A percentile compares a stretch with the other conserved stretches of the same genome.
Conservation (phyloP, 805 yeast species). For the Candida caryicola region DNA sequence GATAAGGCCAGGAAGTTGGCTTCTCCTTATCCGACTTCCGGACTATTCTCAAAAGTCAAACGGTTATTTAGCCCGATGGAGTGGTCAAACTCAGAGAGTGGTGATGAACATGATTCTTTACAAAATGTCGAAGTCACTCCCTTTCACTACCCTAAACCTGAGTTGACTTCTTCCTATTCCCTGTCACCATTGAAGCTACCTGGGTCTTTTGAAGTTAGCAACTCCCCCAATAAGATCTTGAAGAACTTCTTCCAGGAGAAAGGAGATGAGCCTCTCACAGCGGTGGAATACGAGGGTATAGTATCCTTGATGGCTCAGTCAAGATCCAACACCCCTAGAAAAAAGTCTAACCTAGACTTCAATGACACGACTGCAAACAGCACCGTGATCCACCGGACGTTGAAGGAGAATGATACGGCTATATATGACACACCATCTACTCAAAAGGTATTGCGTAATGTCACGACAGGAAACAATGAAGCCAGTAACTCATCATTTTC, state of each 20-base stretch:
- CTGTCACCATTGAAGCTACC: constrained; percentile 7
- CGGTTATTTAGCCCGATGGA: constrained; percentile 18
- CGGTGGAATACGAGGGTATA: constrained; percentile 81
- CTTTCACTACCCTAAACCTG: constrained; percentile 3
- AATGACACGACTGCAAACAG: not conserved
- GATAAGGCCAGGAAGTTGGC: constrained; percentile 20
- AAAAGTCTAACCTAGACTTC: not conserved
- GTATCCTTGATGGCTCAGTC: constrained; percentile 45
- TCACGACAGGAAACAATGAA: constrained; percentile 19
- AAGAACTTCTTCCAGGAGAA: constrained; percentile 69
- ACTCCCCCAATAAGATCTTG: constrained; percentile 50
- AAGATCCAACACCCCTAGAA: constrained; percentile 1
- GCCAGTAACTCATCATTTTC: constrained; percentile 17
- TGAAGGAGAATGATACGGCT: constrained; percentile 1
- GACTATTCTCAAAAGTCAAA: constrained; percentile 28
- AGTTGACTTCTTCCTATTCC: not conserved
- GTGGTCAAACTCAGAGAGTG: not conserved
- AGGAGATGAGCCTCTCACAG: constrained; percentile 72
- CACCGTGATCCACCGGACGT: constrained; percentile 1
- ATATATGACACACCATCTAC: constrained; percentile 24
- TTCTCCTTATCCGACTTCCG: constrained; percentile 22
- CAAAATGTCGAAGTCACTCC: not conserved
- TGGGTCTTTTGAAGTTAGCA: constrained; percentile 8
- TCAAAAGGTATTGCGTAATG: constrained; percentile 28
- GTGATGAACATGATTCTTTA: not conserved